Percentiles rank a stretch among this genome's conserved stretches.
These are phyloP conservation scores for Dipodascus albidus DNA, from an alignment of 805 yeast species.

Conservation along the genomic window DNA sequence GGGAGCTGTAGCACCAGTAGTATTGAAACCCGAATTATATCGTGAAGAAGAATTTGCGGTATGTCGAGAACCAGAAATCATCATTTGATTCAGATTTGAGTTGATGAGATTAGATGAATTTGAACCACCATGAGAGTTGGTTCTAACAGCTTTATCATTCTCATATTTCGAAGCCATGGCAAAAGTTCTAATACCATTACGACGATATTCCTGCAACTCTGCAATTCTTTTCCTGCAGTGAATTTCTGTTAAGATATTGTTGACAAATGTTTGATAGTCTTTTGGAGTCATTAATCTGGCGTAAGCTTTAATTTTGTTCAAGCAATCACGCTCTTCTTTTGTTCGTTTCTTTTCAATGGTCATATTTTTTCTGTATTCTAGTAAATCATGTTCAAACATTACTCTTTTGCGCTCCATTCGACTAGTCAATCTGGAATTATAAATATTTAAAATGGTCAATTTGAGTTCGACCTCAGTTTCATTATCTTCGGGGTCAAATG, in stretches of 20 bases:
- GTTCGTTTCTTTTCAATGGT: constrained; percentile 74
- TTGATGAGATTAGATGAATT: constrained; percentile 19
- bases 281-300: constrained; percentile 69
- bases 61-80: constrained; percentile 23
- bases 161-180: constrained; percentile 82
- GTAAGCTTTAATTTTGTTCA: constrained; percentile 64
- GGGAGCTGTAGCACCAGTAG: background rate
- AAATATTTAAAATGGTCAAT: constrained; percentile 75
- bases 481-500: constrained; percentile 87
- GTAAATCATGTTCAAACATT: constrained; percentile 59
- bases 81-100: background rate
- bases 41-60: constrained; percentile 23
- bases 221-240: constrained; percentile 70
- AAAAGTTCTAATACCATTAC: constrained; percentile 72
- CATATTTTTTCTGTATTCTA: constrained; percentile 77
- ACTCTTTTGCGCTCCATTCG: constrained; percentile 89
- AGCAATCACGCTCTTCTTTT: constrained; percentile 81
- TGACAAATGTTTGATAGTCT: constrained; percentile 68
- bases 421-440: constrained; percentile 77
- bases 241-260: constrained; percentile 66
- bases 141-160: constrained; percentile 67
- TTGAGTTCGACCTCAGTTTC: constrained; percentile 83
- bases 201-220: constrained; percentile 88
- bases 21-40: background rate
- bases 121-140: constrained; percentile 48